Evolutionary conservation across 331 rosid genomes (phyloP).

Genomic region (Dryas integrifolia): DNA sequence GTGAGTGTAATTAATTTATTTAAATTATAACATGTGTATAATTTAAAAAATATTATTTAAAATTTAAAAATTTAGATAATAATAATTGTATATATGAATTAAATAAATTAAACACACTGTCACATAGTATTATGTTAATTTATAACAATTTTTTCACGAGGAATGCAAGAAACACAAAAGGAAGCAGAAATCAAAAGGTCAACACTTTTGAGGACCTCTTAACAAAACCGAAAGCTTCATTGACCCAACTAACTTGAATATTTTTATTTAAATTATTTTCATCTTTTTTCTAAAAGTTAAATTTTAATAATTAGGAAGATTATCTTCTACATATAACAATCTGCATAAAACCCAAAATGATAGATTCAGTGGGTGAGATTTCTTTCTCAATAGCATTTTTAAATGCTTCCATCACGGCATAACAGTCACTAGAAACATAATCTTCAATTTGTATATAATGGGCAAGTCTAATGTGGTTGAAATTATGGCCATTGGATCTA

Average conservation of each 20-base stretch:
- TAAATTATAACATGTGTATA: no score
- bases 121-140: no score
- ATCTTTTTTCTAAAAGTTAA: neutral
- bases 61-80: no score
- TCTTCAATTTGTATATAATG: neutral
- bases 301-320: no score
- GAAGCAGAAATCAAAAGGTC: no score
- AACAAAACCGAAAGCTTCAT: neutral
- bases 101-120: no score
- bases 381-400: conserved; percentile 24
- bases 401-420: neutral
- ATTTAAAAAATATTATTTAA: no score
- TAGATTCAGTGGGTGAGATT: conserved; percentile 29
- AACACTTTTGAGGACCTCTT: neutral
- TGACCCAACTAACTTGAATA: neutral
- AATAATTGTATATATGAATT: no score
- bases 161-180: no score
- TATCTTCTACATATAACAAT: neutral
- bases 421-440: neutral
- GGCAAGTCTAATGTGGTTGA: neutral
- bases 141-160: no score
- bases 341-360: neutral
- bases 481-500: conserved; percentile 3
- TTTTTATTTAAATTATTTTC: neutral
- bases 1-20: no score